Base-by-base conservation (phyloP, 257 asterid genomes). In the Solanum virginianum region DNA sequence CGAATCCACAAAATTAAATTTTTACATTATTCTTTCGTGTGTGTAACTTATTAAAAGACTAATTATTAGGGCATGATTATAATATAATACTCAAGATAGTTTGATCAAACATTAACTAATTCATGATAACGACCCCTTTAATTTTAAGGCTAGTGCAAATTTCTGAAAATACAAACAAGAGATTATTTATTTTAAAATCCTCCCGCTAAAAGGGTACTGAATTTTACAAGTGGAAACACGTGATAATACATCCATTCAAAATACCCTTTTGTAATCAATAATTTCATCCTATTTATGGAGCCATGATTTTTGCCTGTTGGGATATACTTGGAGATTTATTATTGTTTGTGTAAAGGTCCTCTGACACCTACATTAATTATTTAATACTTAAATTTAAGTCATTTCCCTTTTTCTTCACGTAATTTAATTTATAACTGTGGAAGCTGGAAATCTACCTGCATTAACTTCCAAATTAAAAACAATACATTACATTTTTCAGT, bases 211-310 rank as follows among this genome's bases (percentile, higher is more conserved):
- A 56, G 54, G 11, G 29, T 6, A 32, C 55, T 80, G 14, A 80
- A 57, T 81, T 81, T 81, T 81, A 81, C 84, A 81, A 45, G 43
- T 81, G n/a, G 24, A 59, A 59, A 72, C 72, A 81, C 84, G 74
- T 81, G 84, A 81, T 43, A 16, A 13, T 59, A 29, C 63, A 77
- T 26, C 84, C 84, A 81, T 81, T 81, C 69, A 55, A 57, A 81
- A 55, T 81, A 12, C 84, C 72, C 56, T 57, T 59, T 81, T 77
- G 63, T 51, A 39, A 62, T 81, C 56, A 81, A 81, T 80, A 20
- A 59, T 7, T 43, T 11, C 41, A 57, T 81, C 72, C 15, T 56
- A 81, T 59, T 81, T 81, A 81, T 81, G 84, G 84, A 32, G 9
- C n/a, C 84, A 81, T 57, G 84, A 81, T 36, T 36, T 81, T 81